Base-by-base conservation (phyloP, 169 alveolate genomes). In the Eimeria praecox region DNA sequence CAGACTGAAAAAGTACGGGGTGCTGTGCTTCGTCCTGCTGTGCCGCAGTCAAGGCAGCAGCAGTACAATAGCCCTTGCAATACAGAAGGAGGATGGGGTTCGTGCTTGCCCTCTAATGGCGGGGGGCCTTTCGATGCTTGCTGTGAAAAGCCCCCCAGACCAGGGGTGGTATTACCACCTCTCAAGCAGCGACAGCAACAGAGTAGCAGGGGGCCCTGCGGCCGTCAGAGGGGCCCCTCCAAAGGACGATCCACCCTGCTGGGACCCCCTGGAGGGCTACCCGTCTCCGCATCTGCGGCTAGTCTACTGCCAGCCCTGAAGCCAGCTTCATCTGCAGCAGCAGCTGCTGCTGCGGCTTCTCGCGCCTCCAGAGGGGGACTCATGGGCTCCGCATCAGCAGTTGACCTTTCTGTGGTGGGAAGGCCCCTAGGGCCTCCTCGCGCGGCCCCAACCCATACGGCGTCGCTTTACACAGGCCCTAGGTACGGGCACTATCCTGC, bases 341-440 rank as follows among this genome's bases (percentile, higher is more conserved):
- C 75, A 10, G 75, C 73, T 4, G 90, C 52, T 20, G 75, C 75
- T 33, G 93, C 93, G 33, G 64, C 93, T 40, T 46, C 80, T 54
- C 66, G 66, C 44, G 82, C 93, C 20, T 86, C 80, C 49, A 59
- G 62, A 40, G 80, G 62, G 80, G 82, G 80, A n/a, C 82, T 86
- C 62, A 30, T 62, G 93, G 93, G 93, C 16, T 86, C 93, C 44
- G 93, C 80, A 82, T 86, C 93, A 33, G 93, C 93, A n/a, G 93
- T 86, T 30, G 93, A 86, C 22, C 93, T 86, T 8, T 86, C 93
- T 16, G 93, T 86, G 0, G 93, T 86, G 0, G 93, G 93, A 82
- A 54, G 93, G 59, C 93, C 38, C 80, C 42, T 86, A 49, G 93
- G 93, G 62, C 93, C 82, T 12, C 40, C 80, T 8, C 82, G 80